A percentile compares a stretch with the other conserved stretches of the same genome.
Conservation (phyloP, 768 basidiomycete genomes). For the Tubosaeta sp. region DNA sequence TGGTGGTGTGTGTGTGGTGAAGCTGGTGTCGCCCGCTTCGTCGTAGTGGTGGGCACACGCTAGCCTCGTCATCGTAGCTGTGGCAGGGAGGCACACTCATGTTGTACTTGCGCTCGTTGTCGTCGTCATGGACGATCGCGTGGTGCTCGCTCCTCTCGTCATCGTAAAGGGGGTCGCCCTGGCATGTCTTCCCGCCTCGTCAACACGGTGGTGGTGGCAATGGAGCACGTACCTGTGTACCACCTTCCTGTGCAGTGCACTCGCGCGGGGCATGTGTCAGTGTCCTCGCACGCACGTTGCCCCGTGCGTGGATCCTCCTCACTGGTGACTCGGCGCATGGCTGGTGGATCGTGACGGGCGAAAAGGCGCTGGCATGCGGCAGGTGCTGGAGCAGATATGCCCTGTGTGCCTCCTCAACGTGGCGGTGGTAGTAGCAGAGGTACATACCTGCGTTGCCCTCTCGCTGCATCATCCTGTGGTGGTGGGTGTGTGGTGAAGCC, state of each 20-base stretch:
- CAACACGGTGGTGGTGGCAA: too few relatives aligned
- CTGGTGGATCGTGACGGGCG: conserved; percentile 45
- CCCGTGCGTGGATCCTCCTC: conserved; percentile 52
- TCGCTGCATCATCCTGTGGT: background rate
- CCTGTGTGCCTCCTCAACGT: background rate
- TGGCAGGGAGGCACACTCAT: too few relatives aligned
- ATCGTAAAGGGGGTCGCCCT: too few relatives aligned
- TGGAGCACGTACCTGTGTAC: too few relatives aligned
- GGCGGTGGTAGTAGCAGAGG: background rate
- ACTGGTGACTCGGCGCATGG: conserved; percentile 57
- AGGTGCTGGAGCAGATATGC: background rate
- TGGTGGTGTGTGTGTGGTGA: background rate
- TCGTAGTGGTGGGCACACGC: background rate
- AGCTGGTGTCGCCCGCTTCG: background rate
- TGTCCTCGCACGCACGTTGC: conserved; percentile 49
- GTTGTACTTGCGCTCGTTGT: too few relatives aligned
- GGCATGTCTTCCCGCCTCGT: too few relatives aligned
- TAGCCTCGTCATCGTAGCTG: too few relatives aligned
- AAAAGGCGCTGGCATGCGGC: conserved; percentile 36
- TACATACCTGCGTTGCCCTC: background rate
- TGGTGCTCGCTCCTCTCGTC: too few relatives aligned
- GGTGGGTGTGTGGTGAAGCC: background rate
- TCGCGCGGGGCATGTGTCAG: conserved; percentile 53
- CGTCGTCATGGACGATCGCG: too few relatives aligned
- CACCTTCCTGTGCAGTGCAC: too few relatives aligned